Evolutionary conservation across 495 filamentous ascomycete genomes (phyloP), one percentile per base, ranked within the genome.

Genomic region (Evernia prunastri): DNA sequence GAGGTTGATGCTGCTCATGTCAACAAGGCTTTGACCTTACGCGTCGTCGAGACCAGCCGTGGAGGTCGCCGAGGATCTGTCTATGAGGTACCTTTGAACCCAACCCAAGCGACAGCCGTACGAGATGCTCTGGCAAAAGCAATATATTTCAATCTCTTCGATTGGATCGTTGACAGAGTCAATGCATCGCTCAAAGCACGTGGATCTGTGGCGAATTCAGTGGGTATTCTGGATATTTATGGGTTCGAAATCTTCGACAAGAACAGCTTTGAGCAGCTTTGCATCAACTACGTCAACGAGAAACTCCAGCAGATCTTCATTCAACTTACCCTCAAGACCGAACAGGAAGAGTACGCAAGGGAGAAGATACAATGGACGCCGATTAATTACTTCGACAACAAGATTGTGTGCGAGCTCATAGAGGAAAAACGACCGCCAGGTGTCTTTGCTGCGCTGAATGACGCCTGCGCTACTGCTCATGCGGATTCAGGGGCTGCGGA

Each of bases 271-370:
- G 95, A 99, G 75, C 95, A 99, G 78, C 87, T 99, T 20, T 99
- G 95, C 75, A 99, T 99, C 77, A 99, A 99, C 80, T 99, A 99
- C 72, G 95, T 99, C 72, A 99, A 99, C 77, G 95, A 99, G 75
- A 99, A 99, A 75, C 79, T 99, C 56, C 95, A 99, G 76, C 95
- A 99, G 73, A 99, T 99, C 70, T 99, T 99, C 73, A 99, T 99
- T 65, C 95, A 99, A 74, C 81, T 99, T 65, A 99, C 95, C 0
- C 77, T 99, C 57, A 95, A 94, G 77, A 89, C 95, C 1, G 95
- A 99, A 72, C 95, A 99, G 76, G 95, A 99, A 63, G 95, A 99
- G 75, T 99, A 99, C 67, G 91, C 89, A 17, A 81, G 91, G 56
- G 95, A 99, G 73, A 85, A 97, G 78, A 99, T 99, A 73, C 85